Evolutionary conservation across 2,329 filamentous ascomycete genomes (phyloP).

Genomic region (Claviceps sp.): DNA sequence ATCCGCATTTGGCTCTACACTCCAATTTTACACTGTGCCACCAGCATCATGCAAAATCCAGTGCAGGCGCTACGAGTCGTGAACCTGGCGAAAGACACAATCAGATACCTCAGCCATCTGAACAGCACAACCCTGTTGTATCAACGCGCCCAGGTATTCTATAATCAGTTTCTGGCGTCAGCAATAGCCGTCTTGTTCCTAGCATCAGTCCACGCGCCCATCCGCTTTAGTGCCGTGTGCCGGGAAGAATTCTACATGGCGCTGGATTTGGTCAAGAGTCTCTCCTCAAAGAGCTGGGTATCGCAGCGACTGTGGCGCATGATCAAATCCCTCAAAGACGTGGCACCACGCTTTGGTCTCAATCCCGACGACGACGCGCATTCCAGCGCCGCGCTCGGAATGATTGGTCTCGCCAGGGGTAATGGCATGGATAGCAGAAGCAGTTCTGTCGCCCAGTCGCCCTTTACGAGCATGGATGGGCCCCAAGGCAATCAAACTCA

Average conservation of each 20-base stretch:
- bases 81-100: conserved; percentile 63
- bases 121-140: conserved; percentile 64
- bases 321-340: conserved; percentile 55
- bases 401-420: conserved; percentile 36
- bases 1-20: conserved; percentile 83
- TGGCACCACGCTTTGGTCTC: conserved; percentile 56
- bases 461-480: conserved; percentile 18
- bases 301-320: conserved; percentile 63
- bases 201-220: conserved; percentile 60
- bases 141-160: conserved; percentile 58
- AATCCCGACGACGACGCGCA: conserved; percentile 34
- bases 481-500: conserved; percentile 6
- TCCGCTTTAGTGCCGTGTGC: conserved; percentile 54
- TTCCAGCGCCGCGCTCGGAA: conserved; percentile 37
- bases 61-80: conserved; percentile 61
- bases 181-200: conserved; percentile 65
- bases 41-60: conserved; percentile 66
- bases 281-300: conserved; percentile 58
- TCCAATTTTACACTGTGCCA: conserved; percentile 71
- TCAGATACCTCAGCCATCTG: conserved; percentile 55
- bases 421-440: conserved; percentile 18
- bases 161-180: conserved; percentile 67
- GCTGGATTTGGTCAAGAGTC: conserved; percentile 58
- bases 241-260: conserved; percentile 70
- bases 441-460: conserved; percentile 8